phyloP scores from a whole-genome alignment of 768 basidiomycete genomes.

The Lactarius psammicola region DNA sequence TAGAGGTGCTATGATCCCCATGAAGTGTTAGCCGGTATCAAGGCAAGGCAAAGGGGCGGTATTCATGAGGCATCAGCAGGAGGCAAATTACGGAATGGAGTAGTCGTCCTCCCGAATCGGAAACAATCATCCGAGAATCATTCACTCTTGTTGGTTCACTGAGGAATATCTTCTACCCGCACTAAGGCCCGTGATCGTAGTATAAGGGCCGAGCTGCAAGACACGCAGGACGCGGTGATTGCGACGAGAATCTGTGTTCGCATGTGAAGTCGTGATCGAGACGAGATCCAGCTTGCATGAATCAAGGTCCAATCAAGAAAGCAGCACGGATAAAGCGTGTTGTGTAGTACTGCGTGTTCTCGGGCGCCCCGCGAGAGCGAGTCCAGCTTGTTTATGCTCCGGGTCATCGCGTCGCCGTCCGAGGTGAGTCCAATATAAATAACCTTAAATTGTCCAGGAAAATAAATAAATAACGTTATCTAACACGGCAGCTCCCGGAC shows the following conservation, averaged over 20 bases:
- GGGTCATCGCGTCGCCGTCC: neutral
- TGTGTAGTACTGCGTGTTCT: neutral
- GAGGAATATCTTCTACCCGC: neutral
- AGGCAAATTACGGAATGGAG: constrained; percentile 9
- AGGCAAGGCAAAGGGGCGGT: constrained; percentile 17
- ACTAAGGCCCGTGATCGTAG: neutral
- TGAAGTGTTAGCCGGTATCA: neutral
- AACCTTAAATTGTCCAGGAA: neutral
- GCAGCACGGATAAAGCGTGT: constrained; percentile 15
- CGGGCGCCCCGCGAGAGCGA: constrained; percentile 4
- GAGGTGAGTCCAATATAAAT: no score
- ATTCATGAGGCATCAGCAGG: constrained; percentile 10
- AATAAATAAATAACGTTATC: neutral
- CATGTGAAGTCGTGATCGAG: neutral
- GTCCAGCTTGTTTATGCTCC: neutral
- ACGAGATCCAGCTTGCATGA: neutral
- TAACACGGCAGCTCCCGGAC: neutral
- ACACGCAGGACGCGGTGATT: neutral
- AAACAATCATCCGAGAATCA: neutral
- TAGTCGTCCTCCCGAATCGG: neutral
- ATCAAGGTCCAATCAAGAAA: neutral
- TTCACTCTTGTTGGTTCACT: neutral
- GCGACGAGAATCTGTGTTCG: neutral
- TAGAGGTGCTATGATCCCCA: neutral
- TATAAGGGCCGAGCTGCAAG: neutral